These are phyloP conservation scores for Backusella sp. DNA, from an alignment of 192 early-diverging fungal species.

Conservation along the genomic window DNA sequence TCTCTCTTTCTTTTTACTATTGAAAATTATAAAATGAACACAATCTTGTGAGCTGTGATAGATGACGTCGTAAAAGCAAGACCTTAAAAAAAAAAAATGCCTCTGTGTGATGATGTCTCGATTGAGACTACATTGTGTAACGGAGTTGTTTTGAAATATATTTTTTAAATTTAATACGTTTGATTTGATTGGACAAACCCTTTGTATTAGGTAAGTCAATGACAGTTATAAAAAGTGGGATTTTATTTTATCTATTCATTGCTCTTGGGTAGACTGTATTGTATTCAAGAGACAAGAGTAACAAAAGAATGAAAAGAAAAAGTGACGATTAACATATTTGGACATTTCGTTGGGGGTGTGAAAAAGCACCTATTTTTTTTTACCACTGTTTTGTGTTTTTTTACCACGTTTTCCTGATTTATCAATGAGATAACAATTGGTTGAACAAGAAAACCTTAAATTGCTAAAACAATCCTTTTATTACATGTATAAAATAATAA, in stretches of 20 bases:
- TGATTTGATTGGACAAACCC: neutral
- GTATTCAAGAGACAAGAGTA: neutral
- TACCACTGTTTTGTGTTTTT: neutral
- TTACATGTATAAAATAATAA: neutral
- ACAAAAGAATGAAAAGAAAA: neutral
- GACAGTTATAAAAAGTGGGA: neutral
- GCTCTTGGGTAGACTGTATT: neutral
- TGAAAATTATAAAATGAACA: neutral
- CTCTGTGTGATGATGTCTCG: neutral
- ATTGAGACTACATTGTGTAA: neutral
- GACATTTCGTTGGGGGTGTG: neutral
- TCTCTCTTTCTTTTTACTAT: too few relatives aligned
- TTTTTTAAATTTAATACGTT: neutral
- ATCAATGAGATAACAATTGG: neutral
- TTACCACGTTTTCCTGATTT: constrained; percentile 8
- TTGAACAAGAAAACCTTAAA: neutral
- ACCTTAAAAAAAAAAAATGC: neutral
- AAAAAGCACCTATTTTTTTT: neutral
- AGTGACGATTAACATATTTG: neutral
- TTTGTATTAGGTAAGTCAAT: neutral
- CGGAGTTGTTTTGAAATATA: neutral
- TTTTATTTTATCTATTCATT: neutral
- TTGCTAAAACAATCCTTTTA: neutral
- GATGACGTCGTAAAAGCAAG: neutral
- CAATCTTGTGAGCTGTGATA: neutral